phyloP scores from a whole-genome alignment of 2,329 filamentous ascomycete genomes.

The Colletotrichum sublineola region DNA sequence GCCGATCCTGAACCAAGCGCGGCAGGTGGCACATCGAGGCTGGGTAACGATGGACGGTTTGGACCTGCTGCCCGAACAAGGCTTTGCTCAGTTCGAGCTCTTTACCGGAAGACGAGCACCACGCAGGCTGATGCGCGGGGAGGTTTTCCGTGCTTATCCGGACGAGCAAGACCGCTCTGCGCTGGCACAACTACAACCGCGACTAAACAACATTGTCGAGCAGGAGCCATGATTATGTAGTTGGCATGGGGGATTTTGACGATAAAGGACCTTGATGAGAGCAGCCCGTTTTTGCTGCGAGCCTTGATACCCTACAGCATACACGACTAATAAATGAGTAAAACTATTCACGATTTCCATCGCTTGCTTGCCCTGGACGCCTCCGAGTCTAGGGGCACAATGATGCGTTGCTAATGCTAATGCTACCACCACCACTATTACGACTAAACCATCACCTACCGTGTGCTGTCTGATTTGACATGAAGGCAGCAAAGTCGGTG shows the following conservation, averaged over 20 bases:
- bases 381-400: neutral
- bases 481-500: constrained; percentile 38
- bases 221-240: constrained; percentile 53
- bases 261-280: constrained; percentile 6
- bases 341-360: constrained; percentile 1
- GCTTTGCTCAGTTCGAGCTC: constrained; percentile 84
- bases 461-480: constrained; percentile 14
- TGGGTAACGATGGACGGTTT: constrained; percentile 84
- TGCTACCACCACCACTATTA: neutral
- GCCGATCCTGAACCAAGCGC: constrained; percentile 77
- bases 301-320: constrained; percentile 29
- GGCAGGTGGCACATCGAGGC: constrained; percentile 68
- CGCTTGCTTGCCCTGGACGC: neutral
- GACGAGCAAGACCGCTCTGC: constrained; percentile 57
- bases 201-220: constrained; percentile 56
- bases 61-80: constrained; percentile 82
- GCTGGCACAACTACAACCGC: constrained; percentile 56
- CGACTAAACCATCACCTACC: constrained; percentile 11
- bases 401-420: neutral
- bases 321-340: constrained; percentile 36
- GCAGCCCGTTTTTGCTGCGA: constrained; percentile 7
- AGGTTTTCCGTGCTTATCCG: constrained; percentile 65
- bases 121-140: constrained; percentile 77
- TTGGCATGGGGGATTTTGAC: constrained; percentile 4
- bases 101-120: constrained; percentile 81